Base-by-base conservation (phyloP, 2,329 filamentous ascomycete genomes). In the Biscogniauxia mediterranea region DNA sequence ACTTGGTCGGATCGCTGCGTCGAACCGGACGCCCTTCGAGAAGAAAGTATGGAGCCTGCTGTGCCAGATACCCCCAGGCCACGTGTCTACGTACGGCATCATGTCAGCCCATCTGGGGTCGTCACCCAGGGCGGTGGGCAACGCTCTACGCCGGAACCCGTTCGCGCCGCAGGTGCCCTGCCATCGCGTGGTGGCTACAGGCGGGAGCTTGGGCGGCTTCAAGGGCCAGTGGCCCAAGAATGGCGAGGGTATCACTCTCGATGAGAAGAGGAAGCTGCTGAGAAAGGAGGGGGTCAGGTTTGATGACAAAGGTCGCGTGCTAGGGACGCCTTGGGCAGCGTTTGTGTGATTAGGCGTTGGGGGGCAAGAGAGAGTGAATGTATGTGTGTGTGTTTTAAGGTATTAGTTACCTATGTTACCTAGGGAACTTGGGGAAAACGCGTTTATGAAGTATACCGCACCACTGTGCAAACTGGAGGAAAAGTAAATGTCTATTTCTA, bases 91-190 rank as follows among this genome's bases (percentile, higher is more conserved):
- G 0, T 96, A 97, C 76, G 89, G 85, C 2, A 81, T 89, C 1
- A 79, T 96, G 57, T 86, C 92, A 0, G 81, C 76, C 7, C 73
- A 77, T 17, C 76, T 77, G 54, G 75, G 67, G 21, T 76, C 78
- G 25, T 77, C 75, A 28, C 75, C 76, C 13, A 72, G 80, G 5
- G 71, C 79, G 5, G 70, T 75, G 0, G 70, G 77, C n/a, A 75
- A 77, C 52, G 66, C 73, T 1, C 80, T 96, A 71, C 84, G 89
- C 19, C 80, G 83, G 9, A 96, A 96, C 72, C 92, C 92, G 0
- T 96, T 94, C 69, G 92, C 92, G 15, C 92, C 92, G 0, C 83
- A 85, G 38, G 71, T 73, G 4, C 92, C 92, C 1, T 96, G 92
- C 64, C 92, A 96, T 75, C 84, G 92, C 9, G 89, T 94, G 21